Conservation (phyloP, 2,329 filamentous ascomycete genomes). For the Chaetomium globosum region DNA sequence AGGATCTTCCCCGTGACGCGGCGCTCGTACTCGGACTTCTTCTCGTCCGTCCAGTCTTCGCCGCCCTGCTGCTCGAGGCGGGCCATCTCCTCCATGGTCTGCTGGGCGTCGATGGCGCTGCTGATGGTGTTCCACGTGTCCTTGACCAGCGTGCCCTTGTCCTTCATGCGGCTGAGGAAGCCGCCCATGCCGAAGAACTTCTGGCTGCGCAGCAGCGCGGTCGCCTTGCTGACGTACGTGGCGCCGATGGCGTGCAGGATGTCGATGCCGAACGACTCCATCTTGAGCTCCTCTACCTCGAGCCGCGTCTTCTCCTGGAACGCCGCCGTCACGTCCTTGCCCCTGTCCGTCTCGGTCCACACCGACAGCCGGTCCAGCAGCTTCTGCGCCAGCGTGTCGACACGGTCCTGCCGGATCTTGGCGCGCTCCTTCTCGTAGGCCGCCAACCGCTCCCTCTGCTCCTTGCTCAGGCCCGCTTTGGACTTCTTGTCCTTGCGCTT, state of each 20-base stretch:
- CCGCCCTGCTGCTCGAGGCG: constrained; percentile 92
- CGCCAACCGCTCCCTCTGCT: constrained; percentile 88
- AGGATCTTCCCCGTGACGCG: constrained; percentile 97
- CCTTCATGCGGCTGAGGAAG: constrained; percentile 90
- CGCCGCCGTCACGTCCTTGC: constrained; percentile 76
- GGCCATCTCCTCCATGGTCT: constrained; percentile 99
- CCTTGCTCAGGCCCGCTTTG: constrained; percentile 82
- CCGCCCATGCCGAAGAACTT: constrained; percentile 96
- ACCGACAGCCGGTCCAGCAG: constrained; percentile 86
- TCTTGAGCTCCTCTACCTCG: constrained; percentile 97
- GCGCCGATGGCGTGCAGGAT: constrained; percentile 93
- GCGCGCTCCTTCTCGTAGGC: constrained; percentile 87
- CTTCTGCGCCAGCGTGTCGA: constrained; percentile 81
- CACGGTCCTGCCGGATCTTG: constrained; percentile 79
- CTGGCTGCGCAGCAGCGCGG: constrained; percentile 86
- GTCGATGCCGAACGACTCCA: constrained; percentile 97
- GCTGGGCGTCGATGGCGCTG: constrained; percentile 93
- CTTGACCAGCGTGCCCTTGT: constrained; percentile 95
- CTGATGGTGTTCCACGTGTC: constrained; percentile 98
- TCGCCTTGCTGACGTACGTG: constrained; percentile 86
- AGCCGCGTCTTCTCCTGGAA: constrained; percentile 94
- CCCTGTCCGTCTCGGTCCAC: constrained; percentile 97
- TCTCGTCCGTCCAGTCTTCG: constrained; percentile 98
- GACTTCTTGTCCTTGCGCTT: constrained; percentile 69
- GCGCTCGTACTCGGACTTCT: constrained; percentile 91